Percentiles rank a stretch among this genome's conserved stretches.
Evolutionary conservation across 345 rosid genomes (phyloP).

Genomic region (Linum usitatissimum): DNA sequence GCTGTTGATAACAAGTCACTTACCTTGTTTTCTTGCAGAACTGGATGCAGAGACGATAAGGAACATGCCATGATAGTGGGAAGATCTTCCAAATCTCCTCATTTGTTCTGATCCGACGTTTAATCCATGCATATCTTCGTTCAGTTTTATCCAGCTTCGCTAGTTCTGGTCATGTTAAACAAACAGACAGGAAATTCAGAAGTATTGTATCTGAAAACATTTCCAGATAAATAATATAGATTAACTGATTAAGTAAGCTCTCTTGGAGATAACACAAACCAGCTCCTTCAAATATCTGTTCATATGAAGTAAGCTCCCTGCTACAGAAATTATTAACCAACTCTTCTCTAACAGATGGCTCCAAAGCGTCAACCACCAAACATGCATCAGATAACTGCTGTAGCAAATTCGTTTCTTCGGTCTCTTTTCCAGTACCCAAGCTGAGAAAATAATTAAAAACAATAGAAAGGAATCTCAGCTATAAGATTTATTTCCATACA

Average conservation of each 20-base stretch:
- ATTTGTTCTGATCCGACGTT: conserved; percentile 88
- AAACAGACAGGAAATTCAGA: conserved; percentile 2
- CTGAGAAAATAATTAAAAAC: conserved; percentile 37
- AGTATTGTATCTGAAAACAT: conserved; percentile 10
- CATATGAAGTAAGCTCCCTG: conserved; percentile 94
- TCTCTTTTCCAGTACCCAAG: conserved; percentile 96
- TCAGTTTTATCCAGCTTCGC: conserved; percentile 97
- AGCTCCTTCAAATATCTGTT: conserved; percentile 99
- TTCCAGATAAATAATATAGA: not conserved
- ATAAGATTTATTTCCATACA: not conserved
- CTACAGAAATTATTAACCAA: conserved; percentile 95
- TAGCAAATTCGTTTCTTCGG: conserved; percentile 75
- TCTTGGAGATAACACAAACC: conserved; percentile 33
- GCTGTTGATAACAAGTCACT: not conserved
- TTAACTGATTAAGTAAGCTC: not conserved
- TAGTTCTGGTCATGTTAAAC: conserved; percentile 37
- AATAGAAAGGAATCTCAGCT: conserved; percentile 1
- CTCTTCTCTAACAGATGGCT: conserved; percentile 98
- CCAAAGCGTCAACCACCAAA: conserved; percentile 93
- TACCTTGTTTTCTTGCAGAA: conserved; percentile 97
- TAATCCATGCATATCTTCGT: conserved; percentile 94
- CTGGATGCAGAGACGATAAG: conserved; percentile 84
- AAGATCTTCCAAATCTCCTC: conserved; percentile 96
- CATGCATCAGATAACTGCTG: conserved; percentile 93
- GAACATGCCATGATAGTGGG: conserved; percentile 94